Percentiles rank a stretch among this genome's conserved stretches.
phyloP scores from a whole-genome alignment of 208 protist species.

The Crithidia mellificae region DNA sequence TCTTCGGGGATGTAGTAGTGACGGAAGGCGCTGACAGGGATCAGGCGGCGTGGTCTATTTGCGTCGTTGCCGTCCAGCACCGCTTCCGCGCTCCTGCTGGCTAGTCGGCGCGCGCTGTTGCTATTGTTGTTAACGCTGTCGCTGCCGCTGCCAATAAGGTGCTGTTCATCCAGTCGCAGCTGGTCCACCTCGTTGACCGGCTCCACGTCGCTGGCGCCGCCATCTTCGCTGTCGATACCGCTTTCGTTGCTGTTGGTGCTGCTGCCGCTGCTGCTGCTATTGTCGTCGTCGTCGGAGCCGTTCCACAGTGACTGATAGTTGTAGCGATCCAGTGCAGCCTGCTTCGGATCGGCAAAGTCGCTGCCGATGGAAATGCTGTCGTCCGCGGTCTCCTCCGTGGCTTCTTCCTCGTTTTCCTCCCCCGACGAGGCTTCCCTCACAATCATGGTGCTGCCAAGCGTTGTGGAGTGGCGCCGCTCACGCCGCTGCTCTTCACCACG shows the following conservation, averaged over 20 bases:
- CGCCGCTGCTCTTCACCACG: too few relatives aligned
- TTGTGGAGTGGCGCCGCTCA: too few relatives aligned
- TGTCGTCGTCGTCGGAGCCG: background rate
- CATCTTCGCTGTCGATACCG: background rate
- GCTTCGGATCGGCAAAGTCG: slow-evolving; percentile 8
- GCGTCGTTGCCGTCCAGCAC: background rate
- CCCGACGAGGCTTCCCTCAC: background rate
- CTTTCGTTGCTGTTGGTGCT: background rate
- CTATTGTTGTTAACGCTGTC: background rate
- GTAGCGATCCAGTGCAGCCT: background rate
- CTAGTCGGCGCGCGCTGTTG: background rate
- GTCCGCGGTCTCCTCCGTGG: background rate
- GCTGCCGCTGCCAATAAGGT: slow-evolving; percentile 1
- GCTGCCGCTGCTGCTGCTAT: background rate
- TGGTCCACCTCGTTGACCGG: background rate
- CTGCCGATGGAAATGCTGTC: slow-evolving; percentile 8
- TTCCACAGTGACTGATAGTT: slow-evolving; percentile 4
- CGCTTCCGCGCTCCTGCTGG: background rate
- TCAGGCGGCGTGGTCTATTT: background rate
- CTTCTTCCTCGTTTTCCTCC: background rate
- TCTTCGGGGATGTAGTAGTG: slow-evolving; percentile 16
- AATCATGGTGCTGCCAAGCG: too few relatives aligned
- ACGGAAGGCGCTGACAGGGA: slow-evolving; percentile 8
- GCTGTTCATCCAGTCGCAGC: background rate
- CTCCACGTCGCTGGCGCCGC: background rate